Conservation (phyloP, 768 basidiomycete species). For the Artomyces pyxidatus region DNA sequence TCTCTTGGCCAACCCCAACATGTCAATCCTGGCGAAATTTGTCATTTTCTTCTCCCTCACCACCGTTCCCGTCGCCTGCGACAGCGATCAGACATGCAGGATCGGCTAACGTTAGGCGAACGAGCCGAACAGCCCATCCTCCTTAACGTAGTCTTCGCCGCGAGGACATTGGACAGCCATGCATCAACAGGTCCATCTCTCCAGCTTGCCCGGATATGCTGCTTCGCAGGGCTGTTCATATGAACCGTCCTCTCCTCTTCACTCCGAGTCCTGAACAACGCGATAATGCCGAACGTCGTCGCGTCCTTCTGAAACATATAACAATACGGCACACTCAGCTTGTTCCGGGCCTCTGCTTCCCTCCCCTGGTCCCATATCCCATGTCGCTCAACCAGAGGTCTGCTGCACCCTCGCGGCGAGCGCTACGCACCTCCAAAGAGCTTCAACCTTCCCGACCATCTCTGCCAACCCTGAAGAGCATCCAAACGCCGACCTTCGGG, state of each 20-base stretch:
- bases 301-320: neutral
- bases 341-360: neutral
- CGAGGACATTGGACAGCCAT: neutral
- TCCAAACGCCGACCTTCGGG: neutral
- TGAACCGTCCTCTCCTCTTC: neutral
- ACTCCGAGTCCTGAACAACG: neutral
- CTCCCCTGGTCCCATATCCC: too few species aligned
- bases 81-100: too few species aligned
- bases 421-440: neutral
- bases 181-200: neutral
- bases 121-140: too few species aligned
- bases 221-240: neutral
- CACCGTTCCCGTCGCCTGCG: too few species aligned
- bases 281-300: neutral
- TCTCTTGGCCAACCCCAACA: too few species aligned
- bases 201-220: neutral
- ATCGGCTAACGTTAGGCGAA: too few species aligned
- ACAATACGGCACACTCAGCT: neutral
- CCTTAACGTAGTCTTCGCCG: too few species aligned
- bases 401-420: too few species aligned
- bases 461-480: neutral
- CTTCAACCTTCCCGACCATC: neutral
- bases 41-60: too few species aligned
- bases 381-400: neutral
- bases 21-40: too few species aligned